These are phyloP conservation scores for Mrakia gelida DNA, from an alignment of 768 basidiomycete genomes.

Conservation along the genomic window DNA sequence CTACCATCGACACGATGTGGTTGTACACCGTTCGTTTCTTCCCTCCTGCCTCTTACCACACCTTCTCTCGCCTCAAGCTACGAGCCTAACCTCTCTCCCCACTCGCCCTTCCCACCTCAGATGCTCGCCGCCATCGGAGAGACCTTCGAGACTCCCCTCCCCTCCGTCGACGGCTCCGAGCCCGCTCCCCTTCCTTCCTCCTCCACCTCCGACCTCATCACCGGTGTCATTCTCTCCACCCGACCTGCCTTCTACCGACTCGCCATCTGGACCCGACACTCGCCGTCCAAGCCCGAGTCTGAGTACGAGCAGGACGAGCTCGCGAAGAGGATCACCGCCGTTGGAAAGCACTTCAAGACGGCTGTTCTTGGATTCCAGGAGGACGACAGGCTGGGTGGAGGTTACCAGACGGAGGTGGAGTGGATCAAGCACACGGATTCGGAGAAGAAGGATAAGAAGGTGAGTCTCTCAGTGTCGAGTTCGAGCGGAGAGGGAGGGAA, in stretches of 20 bases:
- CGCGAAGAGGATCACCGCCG: slow-evolving; percentile 72
- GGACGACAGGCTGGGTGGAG: slow-evolving; percentile 67
- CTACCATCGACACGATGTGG: slow-evolving; percentile 90
- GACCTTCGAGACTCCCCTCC: slow-evolving; percentile 85
- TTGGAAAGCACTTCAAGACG: slow-evolving; percentile 88
- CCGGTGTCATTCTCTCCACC: slow-evolving; percentile 90
- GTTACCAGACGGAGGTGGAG: slow-evolving; percentile 91
- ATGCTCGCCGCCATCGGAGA: slow-evolving; percentile 99
- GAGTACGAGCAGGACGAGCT: slow-evolving; percentile 55
- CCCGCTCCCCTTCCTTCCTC: slow-evolving; percentile 46
- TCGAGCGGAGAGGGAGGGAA: not conserved
- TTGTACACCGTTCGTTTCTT: slow-evolving; percentile 72
- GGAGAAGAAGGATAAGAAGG: slow-evolving; percentile 80
- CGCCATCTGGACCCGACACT: slow-evolving; percentile 90
- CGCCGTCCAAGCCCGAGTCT: slow-evolving; percentile 32
- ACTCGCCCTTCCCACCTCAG: slow-evolving; percentile 47
- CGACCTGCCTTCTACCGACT: slow-evolving; percentile 93
- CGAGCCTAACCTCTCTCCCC: not conserved
- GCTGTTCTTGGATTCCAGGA: slow-evolving; percentile 77
- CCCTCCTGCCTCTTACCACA: not conserved
- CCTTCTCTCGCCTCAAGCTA: not conserved
- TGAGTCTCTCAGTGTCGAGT: slow-evolving; percentile 6
- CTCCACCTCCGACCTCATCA: slow-evolving; percentile 54
- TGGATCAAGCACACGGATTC: slow-evolving; percentile 92
- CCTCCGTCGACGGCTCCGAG: slow-evolving; percentile 18